These are phyloP conservation scores for Daucus carota DNA, from an alignment of 129 eudicot genomes.

Conservation along the genomic window DH1_v3.0 NC_030383.2:61330001-61330500, in stretches of 20 bases:
- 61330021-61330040: background rate
- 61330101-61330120: background rate
- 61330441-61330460: background rate
- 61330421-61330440: background rate
- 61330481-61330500: background rate
- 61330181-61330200: background rate
- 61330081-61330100: background rate
- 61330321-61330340: no score
- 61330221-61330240: background rate
- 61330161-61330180: background rate
- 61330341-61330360: no score
- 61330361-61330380: background rate
- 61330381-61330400: background rate
- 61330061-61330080: background rate
- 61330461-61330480: background rate
- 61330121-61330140: background rate
- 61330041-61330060: background rate
- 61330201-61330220: background rate
- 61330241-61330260: background rate
- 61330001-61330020: background rate
- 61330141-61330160: background rate
- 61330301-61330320: no score
- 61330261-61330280: background rate
- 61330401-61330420: background rate
- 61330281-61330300: background rate